A percentile compares a stretch with the other conserved stretches of the same genome.
Conservation (phyloP, 768 basidiomycete genomes). For the Sporobolomyces phaffii region DNA sequence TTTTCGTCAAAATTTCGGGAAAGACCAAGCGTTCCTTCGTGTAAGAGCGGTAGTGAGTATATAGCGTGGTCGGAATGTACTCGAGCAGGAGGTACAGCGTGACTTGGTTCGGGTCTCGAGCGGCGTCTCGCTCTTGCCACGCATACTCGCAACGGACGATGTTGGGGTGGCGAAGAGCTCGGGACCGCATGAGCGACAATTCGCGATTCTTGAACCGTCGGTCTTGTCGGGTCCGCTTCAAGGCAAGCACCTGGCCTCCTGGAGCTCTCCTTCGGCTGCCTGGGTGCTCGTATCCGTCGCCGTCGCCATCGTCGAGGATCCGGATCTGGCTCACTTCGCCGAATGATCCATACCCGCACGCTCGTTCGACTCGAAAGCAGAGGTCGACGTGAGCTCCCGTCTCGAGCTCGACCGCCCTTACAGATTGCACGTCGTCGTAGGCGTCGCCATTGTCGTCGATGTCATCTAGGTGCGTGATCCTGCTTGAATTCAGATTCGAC, state of each 20-base stretch:
- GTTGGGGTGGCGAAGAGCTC: slow-evolving; percentile 57
- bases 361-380: neutral
- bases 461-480: no score
- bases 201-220: slow-evolving; percentile 99
- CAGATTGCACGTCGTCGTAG: neutral
- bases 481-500: no score
- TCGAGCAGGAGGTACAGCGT: slow-evolving; percentile 97
- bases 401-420: slow-evolving; percentile 48
- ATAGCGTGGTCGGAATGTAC: slow-evolving; percentile 86
- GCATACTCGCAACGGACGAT: slow-evolving; percentile 93
- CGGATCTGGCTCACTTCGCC: slow-evolving; percentile 2
- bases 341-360: slow-evolving; percentile 3
- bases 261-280: slow-evolving; percentile 33
- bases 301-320: neutral
- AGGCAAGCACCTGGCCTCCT: slow-evolving; percentile 76
- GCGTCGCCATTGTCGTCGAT: no score
- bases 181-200: slow-evolving; percentile 88
- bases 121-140: slow-evolving; percentile 58
- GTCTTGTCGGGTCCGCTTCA: slow-evolving; percentile 99
- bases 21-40: slow-evolving; percentile 97
- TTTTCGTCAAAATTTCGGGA: slow-evolving; percentile 97
- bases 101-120: slow-evolving; percentile 84
- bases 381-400: neutral
- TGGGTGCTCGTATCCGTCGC: neutral
- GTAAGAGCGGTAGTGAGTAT: slow-evolving; percentile 93